Conservation (phyloP, 2,329 filamentous ascomycete genomes). For the Ceratocystis smalleyi region DNA sequence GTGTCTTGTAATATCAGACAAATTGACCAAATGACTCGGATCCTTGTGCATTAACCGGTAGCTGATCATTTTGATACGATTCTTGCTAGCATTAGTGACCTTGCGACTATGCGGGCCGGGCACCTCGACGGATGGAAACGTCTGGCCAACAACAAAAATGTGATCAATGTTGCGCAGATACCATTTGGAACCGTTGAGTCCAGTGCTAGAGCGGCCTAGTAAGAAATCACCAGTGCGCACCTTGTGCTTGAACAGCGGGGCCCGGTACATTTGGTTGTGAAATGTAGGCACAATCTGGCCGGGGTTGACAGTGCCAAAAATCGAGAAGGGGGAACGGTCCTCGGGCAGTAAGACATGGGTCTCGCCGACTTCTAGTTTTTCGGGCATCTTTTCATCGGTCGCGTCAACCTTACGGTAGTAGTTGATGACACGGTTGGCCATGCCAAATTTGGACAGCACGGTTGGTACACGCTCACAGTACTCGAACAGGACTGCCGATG, state of each 20-base stretch:
- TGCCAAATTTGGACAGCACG: slow-evolving; percentile 89
- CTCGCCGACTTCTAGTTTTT: slow-evolving; percentile 76
- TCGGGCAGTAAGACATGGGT: slow-evolving; percentile 76
- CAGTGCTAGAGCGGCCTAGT: slow-evolving; percentile 66
- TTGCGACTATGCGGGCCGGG: slow-evolving; percentile 87
- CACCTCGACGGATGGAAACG: slow-evolving; percentile 81
- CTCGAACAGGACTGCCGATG: slow-evolving; percentile 73
- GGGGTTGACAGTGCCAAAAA: slow-evolving; percentile 83
- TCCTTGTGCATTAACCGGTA: slow-evolving; percentile 76
- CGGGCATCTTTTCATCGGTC: slow-evolving; percentile 56
- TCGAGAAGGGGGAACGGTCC: slow-evolving; percentile 88
- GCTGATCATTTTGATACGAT: slow-evolving; percentile 87
- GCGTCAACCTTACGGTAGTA: slow-evolving; percentile 76
- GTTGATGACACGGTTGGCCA: slow-evolving; percentile 92
- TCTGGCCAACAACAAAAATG: slow-evolving; percentile 78
- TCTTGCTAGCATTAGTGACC: slow-evolving; percentile 94
- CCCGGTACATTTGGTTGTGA: slow-evolving; percentile 89
- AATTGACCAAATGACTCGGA: slow-evolving; percentile 49
- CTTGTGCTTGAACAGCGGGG: slow-evolving; percentile 79
- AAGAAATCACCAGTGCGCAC: slow-evolving; percentile 71
- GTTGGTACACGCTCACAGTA: slow-evolving; percentile 90
- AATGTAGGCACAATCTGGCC: slow-evolving; percentile 82
- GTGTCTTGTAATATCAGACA: slow-evolving; percentile 79
- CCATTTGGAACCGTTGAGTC: slow-evolving; percentile 61
- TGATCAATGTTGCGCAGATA: slow-evolving; percentile 83